phyloP scores from a whole-genome alignment of 1,284 basidiomycete genomes.

The Stereum hirsutum region DNA sequence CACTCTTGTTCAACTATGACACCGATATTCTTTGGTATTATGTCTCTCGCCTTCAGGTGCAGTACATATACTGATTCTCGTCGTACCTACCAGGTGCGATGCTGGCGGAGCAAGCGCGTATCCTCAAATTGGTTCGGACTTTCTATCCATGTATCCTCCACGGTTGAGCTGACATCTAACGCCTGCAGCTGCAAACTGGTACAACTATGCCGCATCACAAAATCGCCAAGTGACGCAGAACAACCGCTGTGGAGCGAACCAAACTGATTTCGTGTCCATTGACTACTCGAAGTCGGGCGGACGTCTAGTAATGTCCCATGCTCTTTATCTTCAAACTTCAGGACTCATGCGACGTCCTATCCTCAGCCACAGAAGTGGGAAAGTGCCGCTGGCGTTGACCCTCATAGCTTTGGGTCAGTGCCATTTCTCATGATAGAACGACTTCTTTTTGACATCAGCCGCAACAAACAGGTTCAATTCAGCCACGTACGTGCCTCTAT shows the following conservation, averaged over 20 bases:
- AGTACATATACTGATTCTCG: not conserved
- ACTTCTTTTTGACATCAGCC: too few species aligned
- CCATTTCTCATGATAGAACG: too few species aligned
- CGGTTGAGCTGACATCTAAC: conserved; percentile 18
- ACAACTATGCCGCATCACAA: conserved; percentile 34
- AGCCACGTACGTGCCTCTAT: conserved; percentile 10
- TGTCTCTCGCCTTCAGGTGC: not conserved
- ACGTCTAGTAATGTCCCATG: conserved; percentile 19
- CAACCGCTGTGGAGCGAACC: conserved; percentile 37
- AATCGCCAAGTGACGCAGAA: conserved; percentile 49
- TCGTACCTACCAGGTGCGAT: conserved; percentile 34
- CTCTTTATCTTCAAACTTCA: not conserved
- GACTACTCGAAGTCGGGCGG: conserved; percentile 44
- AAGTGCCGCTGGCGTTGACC: conserved; percentile 43
- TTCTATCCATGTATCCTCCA: not conserved
- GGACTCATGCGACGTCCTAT: not conserved
- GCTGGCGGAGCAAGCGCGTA: conserved; percentile 37
- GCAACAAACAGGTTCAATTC: conserved; percentile 18
- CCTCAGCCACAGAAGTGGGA: conserved; percentile 41
- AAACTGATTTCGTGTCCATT: conserved; percentile 46
- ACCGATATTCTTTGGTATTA: conserved; percentile 44
- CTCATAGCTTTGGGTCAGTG: too few species aligned
- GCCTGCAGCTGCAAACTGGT: conserved; percentile 43
- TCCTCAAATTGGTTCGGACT: conserved; percentile 9
- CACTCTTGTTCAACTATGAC: conserved; percentile 38